phyloP scores from a whole-genome alignment of 2,329 filamentous ascomycete species.

The Xylaria sp. region DNA sequence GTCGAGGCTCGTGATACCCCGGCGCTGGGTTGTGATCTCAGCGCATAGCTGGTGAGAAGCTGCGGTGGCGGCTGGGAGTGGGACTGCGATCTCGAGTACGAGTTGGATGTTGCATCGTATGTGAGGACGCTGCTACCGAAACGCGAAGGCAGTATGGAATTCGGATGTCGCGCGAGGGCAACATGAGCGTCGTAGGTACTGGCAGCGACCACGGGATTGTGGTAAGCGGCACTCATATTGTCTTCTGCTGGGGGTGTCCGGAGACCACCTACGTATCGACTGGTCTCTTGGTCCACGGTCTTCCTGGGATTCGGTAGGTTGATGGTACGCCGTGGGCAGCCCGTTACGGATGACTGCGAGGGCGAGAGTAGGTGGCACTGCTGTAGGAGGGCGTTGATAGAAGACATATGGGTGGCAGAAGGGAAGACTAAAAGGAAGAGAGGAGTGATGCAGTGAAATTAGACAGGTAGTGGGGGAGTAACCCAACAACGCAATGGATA shows the following conservation, averaged over 20 bases:
- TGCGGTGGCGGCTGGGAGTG: conserved; percentile 51
- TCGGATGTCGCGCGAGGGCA: conserved; percentile 54
- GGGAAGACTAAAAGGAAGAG: conserved; percentile 23
- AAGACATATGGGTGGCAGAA: conserved; percentile 50
- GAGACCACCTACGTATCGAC: conserved; percentile 55
- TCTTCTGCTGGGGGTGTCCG: conserved; percentile 63
- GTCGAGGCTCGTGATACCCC: conserved; percentile 51
- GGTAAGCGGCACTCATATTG: conserved; percentile 64
- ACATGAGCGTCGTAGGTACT: conserved; percentile 60
- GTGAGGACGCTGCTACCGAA: conserved; percentile 47
- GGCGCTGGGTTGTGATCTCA: conserved; percentile 40
- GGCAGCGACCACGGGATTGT: conserved; percentile 55
- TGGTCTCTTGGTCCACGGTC: conserved; percentile 43
- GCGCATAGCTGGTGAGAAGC: conserved; percentile 33
- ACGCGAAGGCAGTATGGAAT: conserved; percentile 51
- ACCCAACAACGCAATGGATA: conserved; percentile 28
- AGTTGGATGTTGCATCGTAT: conserved; percentile 50
- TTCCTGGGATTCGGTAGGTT: conserved; percentile 40
- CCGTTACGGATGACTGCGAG: conserved; percentile 42
- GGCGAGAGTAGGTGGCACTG: conserved; percentile 45
- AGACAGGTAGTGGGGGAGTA: conserved; percentile 12
- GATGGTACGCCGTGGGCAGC: conserved; percentile 38
- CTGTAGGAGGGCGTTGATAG: conserved; percentile 41
- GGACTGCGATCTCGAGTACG: conserved; percentile 49
- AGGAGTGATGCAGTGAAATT: conserved; percentile 26